These are phyloP conservation scores for Forsythia viridissima DNA, from an alignment of 257 asterid genomes.

Conservation along the genomic window DNA sequence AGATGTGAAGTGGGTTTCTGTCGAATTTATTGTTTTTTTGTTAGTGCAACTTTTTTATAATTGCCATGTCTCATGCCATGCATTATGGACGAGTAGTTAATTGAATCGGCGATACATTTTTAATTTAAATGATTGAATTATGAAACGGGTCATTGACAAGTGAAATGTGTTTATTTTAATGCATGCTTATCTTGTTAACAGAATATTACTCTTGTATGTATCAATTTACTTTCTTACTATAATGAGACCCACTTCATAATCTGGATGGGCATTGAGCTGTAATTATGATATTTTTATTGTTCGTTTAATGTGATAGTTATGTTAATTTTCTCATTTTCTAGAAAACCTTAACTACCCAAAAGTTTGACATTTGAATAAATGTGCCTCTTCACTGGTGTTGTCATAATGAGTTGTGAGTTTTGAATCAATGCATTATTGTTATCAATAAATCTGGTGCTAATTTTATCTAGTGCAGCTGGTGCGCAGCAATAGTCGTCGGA, in stretches of 20 bases:
- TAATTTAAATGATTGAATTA: not conserved
- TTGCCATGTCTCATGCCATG: not conserved
- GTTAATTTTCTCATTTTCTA: not conserved
- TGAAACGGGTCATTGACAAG: not conserved
- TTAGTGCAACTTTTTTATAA: not conserved
- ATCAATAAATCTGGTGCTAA: slow-evolving; percentile 13
- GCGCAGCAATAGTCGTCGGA: slow-evolving; percentile 83
- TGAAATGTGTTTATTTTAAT: not conserved
- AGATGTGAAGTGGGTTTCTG: not conserved
- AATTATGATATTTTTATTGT: not conserved
- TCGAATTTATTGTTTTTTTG: not conserved
- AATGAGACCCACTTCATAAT: not conserved
- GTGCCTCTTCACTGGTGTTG: slow-evolving; percentile 1
- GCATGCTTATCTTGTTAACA: not conserved
- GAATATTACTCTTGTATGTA: not conserved
- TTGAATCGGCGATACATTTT: not conserved
- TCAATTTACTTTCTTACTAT: not conserved
- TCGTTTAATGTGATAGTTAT: not conserved
- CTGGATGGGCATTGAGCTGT: not conserved
- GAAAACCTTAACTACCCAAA: not conserved
- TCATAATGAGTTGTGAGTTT: not conserved
- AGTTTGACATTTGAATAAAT: not conserved
- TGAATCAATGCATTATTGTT: slow-evolving; percentile 3
- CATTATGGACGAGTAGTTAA: not conserved
- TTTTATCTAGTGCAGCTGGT: slow-evolving; percentile 60